phyloP scores from a whole-genome alignment of 306 rosid species.

The Hippophae gyantsensis region DNA sequence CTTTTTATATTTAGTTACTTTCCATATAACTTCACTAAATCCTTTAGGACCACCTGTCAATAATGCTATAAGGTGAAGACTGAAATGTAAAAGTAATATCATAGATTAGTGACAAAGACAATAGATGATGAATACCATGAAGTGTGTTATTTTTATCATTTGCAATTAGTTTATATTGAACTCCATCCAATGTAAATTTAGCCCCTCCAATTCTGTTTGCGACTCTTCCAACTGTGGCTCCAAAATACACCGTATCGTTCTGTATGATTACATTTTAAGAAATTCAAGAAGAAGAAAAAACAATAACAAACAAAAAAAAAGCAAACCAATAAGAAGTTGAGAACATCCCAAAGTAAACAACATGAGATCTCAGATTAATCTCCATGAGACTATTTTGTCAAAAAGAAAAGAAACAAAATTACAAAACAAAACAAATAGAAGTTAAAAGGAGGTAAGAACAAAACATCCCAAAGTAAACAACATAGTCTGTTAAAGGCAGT shows the following conservation, averaged over 20 bases:
- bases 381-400: not conserved
- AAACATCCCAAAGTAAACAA: too few species aligned
- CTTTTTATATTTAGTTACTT: constrained; percentile 17
- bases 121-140: constrained; percentile 23
- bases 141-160: constrained; percentile 32
- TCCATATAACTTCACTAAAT: constrained; percentile 52
- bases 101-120: not conserved
- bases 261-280: not conserved
- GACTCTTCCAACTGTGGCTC: constrained; percentile 36
- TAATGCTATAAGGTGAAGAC: not conserved
- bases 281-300: not conserved
- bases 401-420: too few species aligned
- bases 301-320: not conserved
- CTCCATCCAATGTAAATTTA: constrained; percentile 24
- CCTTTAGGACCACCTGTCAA: constrained; percentile 51
- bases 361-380: not conserved
- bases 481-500: too few species aligned
- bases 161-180: constrained; percentile 17
- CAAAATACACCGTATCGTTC: constrained; percentile 30
- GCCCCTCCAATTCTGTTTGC: constrained; percentile 34
- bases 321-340: not conserved
- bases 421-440: too few species aligned
- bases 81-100: not conserved
- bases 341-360: not conserved
- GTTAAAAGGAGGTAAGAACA: too few species aligned